Percentiles rank a stretch among this genome's conserved stretches.
phyloP scores from a whole-genome alignment of 164 flowering plant species.

The Vitis labrusca region DNA sequence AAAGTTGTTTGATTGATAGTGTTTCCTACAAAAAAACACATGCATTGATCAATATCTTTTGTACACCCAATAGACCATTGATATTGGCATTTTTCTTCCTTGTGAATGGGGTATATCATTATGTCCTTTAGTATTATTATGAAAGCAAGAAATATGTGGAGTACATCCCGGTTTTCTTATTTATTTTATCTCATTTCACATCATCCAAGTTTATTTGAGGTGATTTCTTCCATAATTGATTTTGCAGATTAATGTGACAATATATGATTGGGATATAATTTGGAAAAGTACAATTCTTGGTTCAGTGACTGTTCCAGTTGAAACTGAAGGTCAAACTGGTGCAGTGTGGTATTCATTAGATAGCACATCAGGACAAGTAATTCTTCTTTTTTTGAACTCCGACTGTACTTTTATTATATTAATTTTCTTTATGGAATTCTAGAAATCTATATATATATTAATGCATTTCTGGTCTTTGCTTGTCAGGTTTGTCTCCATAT shows the following conservation, averaged over 20 bases:
- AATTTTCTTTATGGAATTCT: neutral
- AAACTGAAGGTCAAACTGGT: slow-evolving; percentile 82
- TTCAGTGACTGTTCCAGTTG: slow-evolving; percentile 76
- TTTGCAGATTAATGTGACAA: slow-evolving; percentile 78
- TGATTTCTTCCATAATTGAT: neutral
- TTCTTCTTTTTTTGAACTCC: neutral
- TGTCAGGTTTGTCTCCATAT: slow-evolving; percentile 93
- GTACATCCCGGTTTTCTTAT: neutral
- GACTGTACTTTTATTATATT: neutral
- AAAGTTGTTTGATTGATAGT: no score
- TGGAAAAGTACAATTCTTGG: slow-evolving; percentile 99
- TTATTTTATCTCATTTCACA: neutral
- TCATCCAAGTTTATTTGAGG: no score
- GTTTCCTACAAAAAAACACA: no score
- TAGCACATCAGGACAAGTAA: slow-evolving; percentile 96
- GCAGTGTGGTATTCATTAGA: slow-evolving; percentile 85
- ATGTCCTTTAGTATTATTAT: neutral
- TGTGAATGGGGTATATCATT: neutral
- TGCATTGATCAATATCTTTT: no score
- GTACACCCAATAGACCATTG: no score
- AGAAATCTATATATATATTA: no score
- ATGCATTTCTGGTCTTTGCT: slow-evolving; percentile 6
- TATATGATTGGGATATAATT: slow-evolving; percentile 98
- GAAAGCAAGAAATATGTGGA: no score
- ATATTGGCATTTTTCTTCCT: no score